Base-by-base conservation (phyloP, 495 filamentous ascomycete genomes). In the Neurospora sp. region DNA sequence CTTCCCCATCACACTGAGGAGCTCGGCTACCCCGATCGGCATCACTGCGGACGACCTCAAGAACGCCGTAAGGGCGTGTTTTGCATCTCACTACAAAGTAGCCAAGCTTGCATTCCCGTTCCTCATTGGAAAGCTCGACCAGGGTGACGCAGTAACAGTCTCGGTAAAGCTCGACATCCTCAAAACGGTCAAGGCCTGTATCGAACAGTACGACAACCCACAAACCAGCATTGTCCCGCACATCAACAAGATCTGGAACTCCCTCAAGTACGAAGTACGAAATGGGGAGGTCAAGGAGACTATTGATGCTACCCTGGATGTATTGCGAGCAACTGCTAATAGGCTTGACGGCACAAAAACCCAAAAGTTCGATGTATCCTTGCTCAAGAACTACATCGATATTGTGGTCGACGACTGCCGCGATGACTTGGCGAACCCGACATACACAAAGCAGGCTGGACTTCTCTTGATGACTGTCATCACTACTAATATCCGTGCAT, bases 241-340 rank as follows among this genome's bases (percentile, higher is more conserved):
- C 62, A 77, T 81, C 27, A 75, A 81, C 41, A 84, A 84, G 70
- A 80, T 88, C 66, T 89, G 87, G 87, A 81, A 82, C 54, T 83
- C 84, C 1, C 81, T 89, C 54, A 88, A 89, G 74, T 89, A 87
- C 72, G 87, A 89, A 71, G 83, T 89, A n/a, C 85, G 84, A 69
- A 88, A 88, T 66, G 86, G 86, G 6, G 85, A 86, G 70, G 81
- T 85, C 39, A 84, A 84, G 66, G 86, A 88, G 35, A 84, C 80
- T 7, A 85, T 87, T 16, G 79, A 84, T 54, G 83, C 79, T 5
- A 84, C 86, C 10, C 75, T 87, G 8, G 80, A 85, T 6, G 83
- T 87, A 23, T 78, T 89, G 40, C 76, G 79, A 7, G 78, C 83
- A 54, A 82, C 87, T 18, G 79, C 84, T 0, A 77, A 76, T 48